Evolutionary conservation across 2,329 filamentous ascomycete species (phyloP).

Genomic region (Fusarium gaditjirri): DNA sequence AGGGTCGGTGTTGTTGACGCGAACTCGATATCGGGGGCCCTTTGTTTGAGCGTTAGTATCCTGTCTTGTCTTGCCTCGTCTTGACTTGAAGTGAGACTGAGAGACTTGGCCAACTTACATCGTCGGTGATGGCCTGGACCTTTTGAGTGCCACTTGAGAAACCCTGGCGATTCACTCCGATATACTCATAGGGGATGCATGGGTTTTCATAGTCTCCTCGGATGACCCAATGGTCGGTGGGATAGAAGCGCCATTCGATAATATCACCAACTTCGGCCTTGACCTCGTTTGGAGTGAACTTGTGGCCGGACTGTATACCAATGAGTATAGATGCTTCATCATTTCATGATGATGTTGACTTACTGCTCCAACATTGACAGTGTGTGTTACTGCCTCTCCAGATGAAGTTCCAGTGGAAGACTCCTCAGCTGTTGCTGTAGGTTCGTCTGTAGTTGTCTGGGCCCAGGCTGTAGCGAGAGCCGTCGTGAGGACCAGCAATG

Average conservation of each 20-base stretch:
- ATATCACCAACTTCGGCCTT: conserved; percentile 58
- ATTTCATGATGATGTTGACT: background rate
- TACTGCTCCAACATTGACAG: conserved; percentile 43
- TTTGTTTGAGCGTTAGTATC: conserved; percentile 33
- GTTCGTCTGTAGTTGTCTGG: conserved; percentile 17
- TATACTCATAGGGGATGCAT: conserved; percentile 70
- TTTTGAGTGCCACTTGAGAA: conserved; percentile 65
- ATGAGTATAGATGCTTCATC: conserved; percentile 1
- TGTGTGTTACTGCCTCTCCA: conserved; percentile 38
- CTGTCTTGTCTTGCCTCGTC: too few species aligned
- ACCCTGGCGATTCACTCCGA: conserved; percentile 57
- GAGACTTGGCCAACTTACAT: conserved; percentile 50
- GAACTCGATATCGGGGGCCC: conserved; percentile 55
- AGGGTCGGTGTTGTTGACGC: conserved; percentile 70
- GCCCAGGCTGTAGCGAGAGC: conserved; percentile 33
- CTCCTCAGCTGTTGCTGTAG: conserved; percentile 29
- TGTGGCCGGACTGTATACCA: conserved; percentile 42
- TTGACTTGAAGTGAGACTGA: background rate
- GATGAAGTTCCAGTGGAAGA: conserved; percentile 30
- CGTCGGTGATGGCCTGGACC: conserved; percentile 57
- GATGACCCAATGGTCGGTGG: conserved; percentile 71
- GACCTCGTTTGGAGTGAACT: conserved; percentile 47
- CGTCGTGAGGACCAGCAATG: conserved; percentile 27
- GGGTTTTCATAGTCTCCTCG: conserved; percentile 68
- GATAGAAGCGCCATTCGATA: conserved; percentile 70